Evolutionary conservation across 495 filamentous ascomycete genomes (phyloP), one percentile per base, ranked within the genome.

Genomic region (Neurospora discreta): DNA sequence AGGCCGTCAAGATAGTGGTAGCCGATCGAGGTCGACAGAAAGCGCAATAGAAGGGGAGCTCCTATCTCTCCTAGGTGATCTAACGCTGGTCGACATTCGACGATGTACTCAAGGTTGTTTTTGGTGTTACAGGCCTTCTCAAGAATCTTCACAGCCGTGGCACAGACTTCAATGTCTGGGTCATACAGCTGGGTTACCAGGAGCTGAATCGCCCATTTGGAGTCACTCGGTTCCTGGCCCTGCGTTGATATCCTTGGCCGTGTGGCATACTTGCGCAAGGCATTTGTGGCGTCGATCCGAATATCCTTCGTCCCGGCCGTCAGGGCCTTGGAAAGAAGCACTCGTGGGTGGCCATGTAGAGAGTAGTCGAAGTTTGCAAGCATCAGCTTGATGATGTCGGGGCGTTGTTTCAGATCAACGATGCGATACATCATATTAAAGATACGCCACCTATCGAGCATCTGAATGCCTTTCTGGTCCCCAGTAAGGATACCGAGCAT

Each of bases 351-450:
- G 18, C 93, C 94, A 73, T 86, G 84, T 39, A 95, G 82, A 23
- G 90, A 90, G 77, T 96, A 99, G 79, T 98, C 94, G 84, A 99
- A 93, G 77, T 94, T 94, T 40, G 89, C 88, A 10, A 99, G 85
- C 76, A 98, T 87, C 26, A 93, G 85, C 74, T 93, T 91, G 73
- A 97, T 92, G 58, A 99, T 85, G 77, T 99, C 95, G 65, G 95
- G 93, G 3, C 96, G 91, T 78, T 93, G 90, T 75, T 90, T 90
- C 23, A 97, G 86, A 76, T 98, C 96, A 71, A 97, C 88, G 76
- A 99, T 95, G 78, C 98, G 95, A 78, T 99, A 99, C 84, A 97
- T 94, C 93, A 98, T 98, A 80, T 98, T 98, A 78, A 97, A 90
- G 85, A 98, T 95, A 73, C 92, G 92, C 94, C 95, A 98, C 74